Base-by-base conservation (phyloP, 495 filamentous ascomycete species). In the Cladorrhinum samala region DNA sequence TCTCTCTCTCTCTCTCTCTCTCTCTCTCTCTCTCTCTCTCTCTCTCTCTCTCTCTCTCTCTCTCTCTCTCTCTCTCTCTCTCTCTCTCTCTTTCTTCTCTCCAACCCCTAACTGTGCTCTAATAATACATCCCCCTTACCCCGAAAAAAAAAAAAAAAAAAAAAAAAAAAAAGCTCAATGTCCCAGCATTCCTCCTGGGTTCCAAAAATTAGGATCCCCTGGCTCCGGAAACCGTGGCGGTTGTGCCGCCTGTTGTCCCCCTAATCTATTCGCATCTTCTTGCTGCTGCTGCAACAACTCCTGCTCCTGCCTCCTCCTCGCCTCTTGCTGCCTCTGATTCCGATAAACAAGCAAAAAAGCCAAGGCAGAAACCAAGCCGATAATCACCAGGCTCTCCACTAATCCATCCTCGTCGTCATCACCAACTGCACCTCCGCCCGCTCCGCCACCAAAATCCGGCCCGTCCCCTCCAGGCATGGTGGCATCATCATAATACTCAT, bases 341-440 rank as follows among this genome's bases (percentile, higher is more conserved):
- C 94, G 77, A 64, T 93, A 91, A 61, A 87, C 91, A 20, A 97
- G 78, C 51, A 97, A 70, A 46, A 88, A 81, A 1, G 86, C 78
- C 24, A 97, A 74, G 1, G 83, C 82, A 1, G 82, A 86, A 1
- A 87, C 84, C 38, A 97, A 66, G 1, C 77, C 83, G 1, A 95
- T 69, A 53, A 99, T 96, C 19, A 95, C 76, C 11, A 95, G 61
- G 30, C 85, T 92, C 68, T 99, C 93, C 9, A 96, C 55, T 52
- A 90, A 76, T 6, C 81, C 77, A 17, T 84, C 82, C 49, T 89
- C 88, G 46, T 86, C 76, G 9, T 82, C 85, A 59, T 89, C 70
- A n/a, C n/a, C n/a, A n/a, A n/a, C n/a, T n/a, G n/a, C n/a, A n/a
- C n/a, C n/a, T 6, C 81, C 77, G 16, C 84, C 82, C 49, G 89